phyloP scores from a whole-genome alignment of 2,329 filamentous ascomycete species.

The Alternaria metachromatica region DNA sequence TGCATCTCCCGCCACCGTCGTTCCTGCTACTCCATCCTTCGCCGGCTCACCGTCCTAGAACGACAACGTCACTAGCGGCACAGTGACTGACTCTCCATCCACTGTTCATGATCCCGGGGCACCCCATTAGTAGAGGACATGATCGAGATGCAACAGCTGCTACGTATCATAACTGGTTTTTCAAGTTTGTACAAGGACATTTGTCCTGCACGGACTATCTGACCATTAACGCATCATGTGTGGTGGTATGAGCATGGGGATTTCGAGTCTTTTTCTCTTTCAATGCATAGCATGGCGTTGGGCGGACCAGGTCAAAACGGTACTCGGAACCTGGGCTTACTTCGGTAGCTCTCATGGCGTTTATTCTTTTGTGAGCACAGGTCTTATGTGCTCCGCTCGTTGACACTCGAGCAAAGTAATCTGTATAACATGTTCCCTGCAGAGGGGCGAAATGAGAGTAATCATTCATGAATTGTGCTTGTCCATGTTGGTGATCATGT shows the following conservation, averaged over 20 bases:
- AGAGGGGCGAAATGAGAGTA: background rate
- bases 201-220: background rate
- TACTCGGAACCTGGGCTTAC: background rate
- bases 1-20: conserved; percentile 29
- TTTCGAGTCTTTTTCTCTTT: background rate
- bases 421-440: background rate
- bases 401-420: background rate
- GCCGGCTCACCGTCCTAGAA: conserved; percentile 15
- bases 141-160: background rate
- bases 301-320: background rate
- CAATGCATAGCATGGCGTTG: conserved; percentile 3
- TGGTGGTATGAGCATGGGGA: background rate
- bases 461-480: background rate
- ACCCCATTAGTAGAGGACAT: background rate
- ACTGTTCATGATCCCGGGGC: background rate
- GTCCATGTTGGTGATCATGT: background rate
- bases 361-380: background rate
- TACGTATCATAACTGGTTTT: background rate
- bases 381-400: background rate
- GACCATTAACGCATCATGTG: background rate
- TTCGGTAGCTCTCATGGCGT: background rate
- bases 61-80: background rate
- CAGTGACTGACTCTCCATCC: background rate
- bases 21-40: conserved; percentile 22
- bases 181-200: background rate